Evolutionary conservation across 306 rosid genomes (phyloP).

Genomic region (Cajanus cajan): DNA sequence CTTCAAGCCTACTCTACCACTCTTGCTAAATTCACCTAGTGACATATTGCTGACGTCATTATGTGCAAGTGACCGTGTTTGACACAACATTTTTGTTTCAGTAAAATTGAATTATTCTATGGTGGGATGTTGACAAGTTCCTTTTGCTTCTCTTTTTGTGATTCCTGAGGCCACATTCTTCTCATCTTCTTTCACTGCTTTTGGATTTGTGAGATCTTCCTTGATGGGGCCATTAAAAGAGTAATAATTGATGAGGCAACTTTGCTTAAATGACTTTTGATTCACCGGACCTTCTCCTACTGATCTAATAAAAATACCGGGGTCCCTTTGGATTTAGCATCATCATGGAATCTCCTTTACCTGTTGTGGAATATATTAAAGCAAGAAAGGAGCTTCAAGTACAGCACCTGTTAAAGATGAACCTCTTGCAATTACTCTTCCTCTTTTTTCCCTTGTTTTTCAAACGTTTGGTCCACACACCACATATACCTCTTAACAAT

Average conservation of each 20-base stretch:
- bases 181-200: slow-evolving; percentile 63
- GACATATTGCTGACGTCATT: slow-evolving; percentile 62
- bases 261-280: slow-evolving; percentile 69
- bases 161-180: slow-evolving; percentile 87
- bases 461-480: slow-evolving; percentile 60
- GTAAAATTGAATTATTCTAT: slow-evolving; percentile 43
- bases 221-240: slow-evolving; percentile 54
- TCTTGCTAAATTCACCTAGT: slow-evolving; percentile 14
- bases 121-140: slow-evolving; percentile 81
- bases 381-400: slow-evolving; percentile 57
- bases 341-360: slow-evolving; percentile 85
- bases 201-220: slow-evolving; percentile 52
- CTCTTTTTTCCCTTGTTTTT: slow-evolving; percentile 50
- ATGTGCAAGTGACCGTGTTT: slow-evolving; percentile 28
- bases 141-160: slow-evolving; percentile 72
- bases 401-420: slow-evolving; percentile 69
- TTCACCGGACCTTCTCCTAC: slow-evolving; percentile 65
- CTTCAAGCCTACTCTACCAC: slow-evolving; percentile 25
- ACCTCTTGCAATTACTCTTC: slow-evolving; percentile 47
- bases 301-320: slow-evolving; percentile 44
- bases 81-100: slow-evolving; percentile 12
- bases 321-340: slow-evolving; percentile 75
- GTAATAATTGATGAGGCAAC: slow-evolving; percentile 69
- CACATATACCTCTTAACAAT: slow-evolving; percentile 51
- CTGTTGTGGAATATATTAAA: slow-evolving; percentile 80